Base-by-base conservation (phyloP, 768 basidiomycete genomes). In the Macrolepiota albuminosa region DNA sequence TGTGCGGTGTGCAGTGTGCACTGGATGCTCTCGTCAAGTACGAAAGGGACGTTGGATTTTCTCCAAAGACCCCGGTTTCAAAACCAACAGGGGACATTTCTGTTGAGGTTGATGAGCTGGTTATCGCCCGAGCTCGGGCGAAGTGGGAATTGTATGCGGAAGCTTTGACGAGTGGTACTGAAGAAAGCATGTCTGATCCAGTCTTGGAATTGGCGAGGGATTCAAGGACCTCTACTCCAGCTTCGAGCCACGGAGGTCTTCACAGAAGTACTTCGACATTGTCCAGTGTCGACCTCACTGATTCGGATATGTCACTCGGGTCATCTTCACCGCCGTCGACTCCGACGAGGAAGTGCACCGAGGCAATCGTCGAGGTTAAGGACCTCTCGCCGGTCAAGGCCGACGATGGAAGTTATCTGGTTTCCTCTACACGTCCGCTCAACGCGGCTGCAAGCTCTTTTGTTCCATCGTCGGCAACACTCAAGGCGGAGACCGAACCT, bases 301-400 rank as follows among this genome's bases (percentile, higher is more conserved):
- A 78, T 57, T 76, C 76, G 9, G 75, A 76, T 51, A 66, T 70
- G 54, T 82, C 80, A 3, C 72, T 78, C 39, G 73, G 76, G 47
- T 82, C 80, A 2, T 71, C 76, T 53, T 74, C 77, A 6, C 74
- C 74, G 61, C 82, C 82, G n/a, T 74, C 76, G n/a, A 84, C 83
- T 9, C 82, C 83, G 13, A 78, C 77, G 53, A 73, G 74, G 37
- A 76, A 70, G 59, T 59, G 66, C n/a, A 67, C 71, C 16, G 75
- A 77, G 21, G 70, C 73, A 13, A 71, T 75, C 52, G 72, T 76
- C 29, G 68, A 71, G 49, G 70, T 77, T 45, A 75, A 76, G 61
- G 68, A 69, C 53, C 62, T 61, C 49, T 77, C 75, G 36, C 72
- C 72, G 54, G 70, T 56, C n/a, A 63, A 61, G 39, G 36, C 21